Evolutionary conservation across 73 alveolate genomes (phyloP), one percentile per base, ranked within the genome.

Genomic region (Blepharisma stoltei): DNA sequence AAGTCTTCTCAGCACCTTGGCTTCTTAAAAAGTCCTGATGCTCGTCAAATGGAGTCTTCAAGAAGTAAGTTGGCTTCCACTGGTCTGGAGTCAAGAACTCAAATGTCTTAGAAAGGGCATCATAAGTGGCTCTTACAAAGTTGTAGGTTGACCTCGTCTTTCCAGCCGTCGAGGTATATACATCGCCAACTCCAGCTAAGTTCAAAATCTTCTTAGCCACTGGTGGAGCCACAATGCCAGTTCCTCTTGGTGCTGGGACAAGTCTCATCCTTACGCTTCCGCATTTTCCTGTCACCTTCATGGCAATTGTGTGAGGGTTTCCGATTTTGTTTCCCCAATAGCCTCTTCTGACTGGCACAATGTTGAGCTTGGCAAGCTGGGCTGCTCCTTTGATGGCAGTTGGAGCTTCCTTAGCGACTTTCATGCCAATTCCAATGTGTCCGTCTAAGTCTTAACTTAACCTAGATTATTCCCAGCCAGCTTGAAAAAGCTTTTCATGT

Each of bases 281-380:
- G 88, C 98, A 95, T 95, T 97, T 97, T 71, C 99, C 99, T 54
- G 99, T 97, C 75, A 98, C 95, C 91, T 98, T 98, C 86, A 92
- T 89, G 73, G 99, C 98, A 73, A 98, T 93, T 38, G 99, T 98
- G 89, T 98, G 99, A 80, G 98, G 99, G 81, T 80, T 53, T 52
- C 99, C 99, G 95, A 98, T 93, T 92, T 95, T 94, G 97, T 95
- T 97, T 27, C 99, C 99, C 99, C 99, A 97, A 93, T 97, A 98
- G 43, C 99, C 99, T 86, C 99, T 94, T 86, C 99, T 96, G 66
- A 97, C 99, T 67, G 99, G 99, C 85, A 98, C 87, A 86, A 98
- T 88, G 91, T 90, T 90, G 88, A 98, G 91, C 94, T 98, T 98
- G 53, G 99, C 99, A 46, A 94, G 94, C 65, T 87, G 92, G 82